Conservation (phyloP, 108 stramenopile genomes). For the Fragilaria crotonensis region DNA sequence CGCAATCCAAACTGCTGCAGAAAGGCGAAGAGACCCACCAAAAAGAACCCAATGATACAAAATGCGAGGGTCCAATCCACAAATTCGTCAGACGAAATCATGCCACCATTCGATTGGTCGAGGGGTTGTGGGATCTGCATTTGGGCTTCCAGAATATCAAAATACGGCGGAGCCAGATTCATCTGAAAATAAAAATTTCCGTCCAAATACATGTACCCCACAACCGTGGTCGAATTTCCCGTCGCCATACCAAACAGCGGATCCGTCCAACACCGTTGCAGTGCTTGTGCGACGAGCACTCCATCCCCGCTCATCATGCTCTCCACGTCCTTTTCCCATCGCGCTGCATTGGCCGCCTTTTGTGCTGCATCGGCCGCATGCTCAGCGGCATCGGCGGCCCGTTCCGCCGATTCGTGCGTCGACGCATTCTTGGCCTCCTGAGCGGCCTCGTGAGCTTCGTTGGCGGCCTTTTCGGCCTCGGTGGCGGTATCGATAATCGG, state of each 20-base stretch:
- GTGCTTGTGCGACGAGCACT: slow-evolving; percentile 39
- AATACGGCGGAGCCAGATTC: slow-evolving; percentile 63
- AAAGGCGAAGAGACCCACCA: slow-evolving; percentile 6
- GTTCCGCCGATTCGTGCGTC: slow-evolving; percentile 20
- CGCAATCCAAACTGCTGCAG: slow-evolving; percentile 34
- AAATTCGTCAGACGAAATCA: slow-evolving; percentile 24
- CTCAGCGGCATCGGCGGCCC: slow-evolving; percentile 36
- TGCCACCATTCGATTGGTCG: too few relatives aligned
- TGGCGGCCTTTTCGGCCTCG: slow-evolving; percentile 26
- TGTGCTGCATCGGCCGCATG: slow-evolving; percentile 52
- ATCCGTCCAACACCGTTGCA: slow-evolving; percentile 57
- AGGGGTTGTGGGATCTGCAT: too few relatives aligned
- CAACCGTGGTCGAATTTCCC: slow-evolving; percentile 15
- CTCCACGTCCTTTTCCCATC: slow-evolving; percentile 38
- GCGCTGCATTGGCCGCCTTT: slow-evolving; percentile 67
- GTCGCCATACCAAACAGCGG: slow-evolving; percentile 52
- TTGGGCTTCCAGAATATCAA: slow-evolving; percentile 30
- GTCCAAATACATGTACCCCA: slow-evolving; percentile 64
- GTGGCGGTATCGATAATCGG: neutral
- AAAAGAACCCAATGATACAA: slow-evolving; percentile 18
- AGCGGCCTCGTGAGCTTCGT: slow-evolving; percentile 35
- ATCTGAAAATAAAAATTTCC: slow-evolving; percentile 59
- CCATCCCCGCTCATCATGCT: slow-evolving; percentile 69
- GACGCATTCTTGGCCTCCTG: slow-evolving; percentile 30
- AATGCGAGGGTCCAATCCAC: slow-evolving; percentile 40